These are phyloP conservation scores for Penicillium brevicompactum DNA, from an alignment of 2,329 filamentous ascomycete genomes.

Conservation along the genomic window DNA sequence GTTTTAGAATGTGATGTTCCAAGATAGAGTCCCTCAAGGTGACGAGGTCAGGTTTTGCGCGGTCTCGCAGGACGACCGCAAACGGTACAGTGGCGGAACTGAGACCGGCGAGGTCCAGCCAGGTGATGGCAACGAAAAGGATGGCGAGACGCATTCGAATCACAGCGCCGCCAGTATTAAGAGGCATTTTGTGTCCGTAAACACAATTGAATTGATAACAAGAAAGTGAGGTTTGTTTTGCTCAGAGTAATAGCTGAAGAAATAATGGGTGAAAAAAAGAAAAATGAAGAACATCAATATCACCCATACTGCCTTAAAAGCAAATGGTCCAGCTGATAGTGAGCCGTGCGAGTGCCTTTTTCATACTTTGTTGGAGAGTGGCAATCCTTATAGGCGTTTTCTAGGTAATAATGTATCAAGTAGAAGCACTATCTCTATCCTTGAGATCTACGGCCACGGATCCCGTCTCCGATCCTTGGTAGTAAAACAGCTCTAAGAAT, in stretches of 20 bases:
- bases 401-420: not conserved
- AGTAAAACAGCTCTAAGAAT: no score
- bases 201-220: not conserved
- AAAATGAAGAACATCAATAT: not conserved
- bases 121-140: constrained; percentile 1
- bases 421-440: not conserved
- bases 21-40: not conserved
- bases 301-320: not conserved
- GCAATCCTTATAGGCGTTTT: not conserved
- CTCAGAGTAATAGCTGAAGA: no score
- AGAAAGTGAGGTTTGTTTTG: not conserved
- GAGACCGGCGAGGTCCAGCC: not conserved
- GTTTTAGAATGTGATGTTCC: constrained; percentile 4
- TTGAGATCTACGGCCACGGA: not conserved
- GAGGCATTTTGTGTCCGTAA: no score
- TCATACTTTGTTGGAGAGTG: not conserved
- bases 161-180: not conserved
- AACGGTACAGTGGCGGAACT: not conserved
- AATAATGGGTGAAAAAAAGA: not conserved
- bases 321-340: not conserved
- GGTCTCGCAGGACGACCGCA: not conserved
- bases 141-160: constrained; percentile 1
- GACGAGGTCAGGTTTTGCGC: not conserved
- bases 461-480: not conserved
- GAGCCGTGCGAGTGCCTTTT: not conserved